A percentile compares a stretch with the other conserved stretches of the same genome.
phyloP scores from a whole-genome alignment of 495 filamentous ascomycete genomes.

The Chaetomium fimeti region DNA sequence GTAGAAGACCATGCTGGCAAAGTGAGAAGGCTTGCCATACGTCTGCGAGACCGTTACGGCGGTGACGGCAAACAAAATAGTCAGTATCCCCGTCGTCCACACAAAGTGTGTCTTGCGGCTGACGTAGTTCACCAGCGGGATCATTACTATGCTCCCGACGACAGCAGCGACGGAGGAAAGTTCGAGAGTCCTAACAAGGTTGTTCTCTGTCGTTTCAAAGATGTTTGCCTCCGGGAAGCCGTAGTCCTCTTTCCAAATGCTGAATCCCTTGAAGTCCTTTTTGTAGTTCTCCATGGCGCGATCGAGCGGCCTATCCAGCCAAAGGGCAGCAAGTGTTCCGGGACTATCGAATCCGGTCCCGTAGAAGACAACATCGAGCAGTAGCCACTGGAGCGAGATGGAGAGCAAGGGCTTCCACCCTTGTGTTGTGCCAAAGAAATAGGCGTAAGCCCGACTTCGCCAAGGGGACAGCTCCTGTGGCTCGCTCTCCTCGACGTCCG shows the following conservation, averaged over 20 bases:
- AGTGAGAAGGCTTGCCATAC: background rate
- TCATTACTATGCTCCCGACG: background rate
- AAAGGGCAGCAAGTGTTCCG: background rate
- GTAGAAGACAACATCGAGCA: background rate
- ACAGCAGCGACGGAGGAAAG: background rate
- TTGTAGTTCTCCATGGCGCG: background rate
- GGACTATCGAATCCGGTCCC: background rate
- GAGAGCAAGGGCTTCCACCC: constrained; percentile 6
- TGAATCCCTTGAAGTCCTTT: background rate
- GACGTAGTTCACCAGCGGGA: background rate
- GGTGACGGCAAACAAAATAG: background rate
- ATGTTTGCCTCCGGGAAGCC: background rate
- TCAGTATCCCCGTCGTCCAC: background rate
- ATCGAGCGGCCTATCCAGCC: background rate
- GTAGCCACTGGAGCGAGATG: background rate
- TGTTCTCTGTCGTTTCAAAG: background rate
- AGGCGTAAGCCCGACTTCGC: background rate
- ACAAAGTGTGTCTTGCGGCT: background rate
- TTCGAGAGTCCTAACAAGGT: background rate
- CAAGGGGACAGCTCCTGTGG: background rate
- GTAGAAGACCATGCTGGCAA: background rate
- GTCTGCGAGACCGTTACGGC: background rate
- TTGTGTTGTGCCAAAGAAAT: constrained; percentile 1
- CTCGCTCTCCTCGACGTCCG: background rate
- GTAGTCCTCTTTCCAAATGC: constrained; percentile 3